Evolutionary conservation across 2,329 filamentous ascomycete species (phyloP), one percentile per base, ranked within the genome.

Genomic region (Incumbomyces delicatus): DNA sequence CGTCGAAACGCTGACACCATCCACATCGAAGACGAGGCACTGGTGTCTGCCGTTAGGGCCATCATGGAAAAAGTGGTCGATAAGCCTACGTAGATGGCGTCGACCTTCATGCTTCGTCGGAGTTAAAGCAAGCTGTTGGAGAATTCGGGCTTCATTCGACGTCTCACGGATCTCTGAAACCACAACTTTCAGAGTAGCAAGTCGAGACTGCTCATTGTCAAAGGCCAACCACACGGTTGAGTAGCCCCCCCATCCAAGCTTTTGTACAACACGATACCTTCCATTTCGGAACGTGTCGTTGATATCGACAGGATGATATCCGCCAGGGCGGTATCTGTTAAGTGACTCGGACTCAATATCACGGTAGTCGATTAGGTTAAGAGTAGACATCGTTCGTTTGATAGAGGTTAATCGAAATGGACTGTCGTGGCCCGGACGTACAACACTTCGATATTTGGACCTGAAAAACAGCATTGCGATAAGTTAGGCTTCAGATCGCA

Each of bases 171-270:
- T 47, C 48, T 50, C 38, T 13, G 48, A 47, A 27, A 27, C 22
- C 22, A 27, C 22, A 27, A 27, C 22, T 27, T 27, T 27, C 22
- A 27, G 22, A 41, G 49, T 41, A 32, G 41, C 46, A 22, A 48
- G 46, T 46, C 49, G 49, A 48, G 34, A 48, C 44, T 29, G 39
- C 32, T 16, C 22, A 12, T 42, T 41, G 41, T 71, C 66, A 4
- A 50, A 60, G 6, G 65, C 64, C 45, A 70, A 54, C 65, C 65
- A 72, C 37, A 69, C 61, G 1, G 65, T 70, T 3, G 66, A 70
- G 51, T 62, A 67, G 4, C 59, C 59, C 5, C 68, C 67, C 54
- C 60, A 67, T 0, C 66, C 67, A 6, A 71, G 57, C 51, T 71
- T 70, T 16, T 67, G 64, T 1, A 64, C 58, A 35, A 71, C 58